Conservation (phyloP, 371 early-diverging fungal genomes). For the Rhizopus arrhizus region DNA sequence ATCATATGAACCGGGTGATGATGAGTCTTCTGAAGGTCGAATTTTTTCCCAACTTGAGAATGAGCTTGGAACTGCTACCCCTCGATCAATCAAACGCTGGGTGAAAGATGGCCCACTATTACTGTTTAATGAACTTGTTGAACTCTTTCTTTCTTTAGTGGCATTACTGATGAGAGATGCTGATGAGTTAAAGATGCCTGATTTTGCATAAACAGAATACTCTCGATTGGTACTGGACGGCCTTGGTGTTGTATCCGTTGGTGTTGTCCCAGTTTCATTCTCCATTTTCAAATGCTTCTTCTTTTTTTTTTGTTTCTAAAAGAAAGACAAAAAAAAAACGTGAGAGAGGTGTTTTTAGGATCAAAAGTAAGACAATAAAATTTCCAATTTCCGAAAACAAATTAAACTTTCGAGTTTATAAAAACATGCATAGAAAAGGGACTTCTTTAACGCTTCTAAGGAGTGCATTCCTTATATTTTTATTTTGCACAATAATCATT, state of each 20-base stretch:
- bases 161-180: not conserved
- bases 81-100: slow-evolving; percentile 44
- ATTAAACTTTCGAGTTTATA: not conserved
- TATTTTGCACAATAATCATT: no score
- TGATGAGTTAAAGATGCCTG: not conserved
- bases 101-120: slow-evolving; percentile 36
- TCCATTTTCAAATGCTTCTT: not conserved
- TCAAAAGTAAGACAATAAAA: not conserved
- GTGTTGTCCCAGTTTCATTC: not conserved
- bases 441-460: no score
- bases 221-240: not conserved
- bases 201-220: slow-evolving; percentile 4
- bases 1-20: slow-evolving; percentile 40
- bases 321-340: not conserved
- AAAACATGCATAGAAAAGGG: not conserved
- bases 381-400: slow-evolving; percentile 4
- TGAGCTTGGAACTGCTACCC: slow-evolving; percentile 45
- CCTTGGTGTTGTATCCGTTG: not conserved
- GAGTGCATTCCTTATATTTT: no score
- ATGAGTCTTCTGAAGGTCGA: slow-evolving; percentile 23
- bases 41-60: slow-evolving; percentile 32
- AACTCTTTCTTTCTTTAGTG: slow-evolving; percentile 8
- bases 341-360: no score
- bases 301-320: not conserved
- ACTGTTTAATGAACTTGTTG: slow-evolving; percentile 1